phyloP scores from a whole-genome alignment of 176 grass and related monocot species.

The Rhynchospora pubera region DNA sequence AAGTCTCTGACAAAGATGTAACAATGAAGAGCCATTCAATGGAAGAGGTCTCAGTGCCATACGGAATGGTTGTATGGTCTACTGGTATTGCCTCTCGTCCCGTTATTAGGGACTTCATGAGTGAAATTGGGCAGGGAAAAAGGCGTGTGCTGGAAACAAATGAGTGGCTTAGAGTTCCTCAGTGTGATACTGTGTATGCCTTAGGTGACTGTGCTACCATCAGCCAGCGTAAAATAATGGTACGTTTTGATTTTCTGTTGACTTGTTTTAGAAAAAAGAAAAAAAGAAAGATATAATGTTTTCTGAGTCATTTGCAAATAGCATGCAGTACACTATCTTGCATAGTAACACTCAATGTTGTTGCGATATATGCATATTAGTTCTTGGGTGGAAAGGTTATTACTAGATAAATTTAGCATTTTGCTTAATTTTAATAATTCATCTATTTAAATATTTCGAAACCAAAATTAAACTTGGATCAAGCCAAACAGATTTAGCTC shows the following conservation, averaged over 20 bases:
- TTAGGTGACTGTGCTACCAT: conserved; percentile 93
- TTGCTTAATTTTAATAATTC: not conserved
- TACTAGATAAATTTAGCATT: not conserved
- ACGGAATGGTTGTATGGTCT: conserved; percentile 95
- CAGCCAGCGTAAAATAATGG: conserved; percentile 94
- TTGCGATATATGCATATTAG: not conserved
- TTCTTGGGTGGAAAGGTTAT: not conserved
- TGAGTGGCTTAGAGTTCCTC: conserved; percentile 92
- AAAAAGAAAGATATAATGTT: not conserved
- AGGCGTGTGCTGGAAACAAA: conserved; percentile 76
- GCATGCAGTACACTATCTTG: not conserved
- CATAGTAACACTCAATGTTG: not conserved
- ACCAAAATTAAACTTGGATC: not conserved
- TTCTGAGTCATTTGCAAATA: not conserved
- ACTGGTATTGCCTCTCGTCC: conserved; percentile 73
- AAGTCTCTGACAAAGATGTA: conserved; percentile 61
- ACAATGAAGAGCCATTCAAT: conserved; percentile 51
- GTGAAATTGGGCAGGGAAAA: conserved; percentile 71
- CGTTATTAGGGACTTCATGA: conserved; percentile 73
- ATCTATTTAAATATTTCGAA: not conserved
- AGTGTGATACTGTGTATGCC: conserved; percentile 74
- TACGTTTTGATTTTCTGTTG: conserved; percentile 12
- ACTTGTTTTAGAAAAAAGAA: not conserved
- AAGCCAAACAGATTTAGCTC: not conserved
- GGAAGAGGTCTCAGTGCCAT: conserved; percentile 57